Base-by-base conservation (phyloP, 2,329 filamentous ascomycete species). In the Fusarium piperis region DNA sequence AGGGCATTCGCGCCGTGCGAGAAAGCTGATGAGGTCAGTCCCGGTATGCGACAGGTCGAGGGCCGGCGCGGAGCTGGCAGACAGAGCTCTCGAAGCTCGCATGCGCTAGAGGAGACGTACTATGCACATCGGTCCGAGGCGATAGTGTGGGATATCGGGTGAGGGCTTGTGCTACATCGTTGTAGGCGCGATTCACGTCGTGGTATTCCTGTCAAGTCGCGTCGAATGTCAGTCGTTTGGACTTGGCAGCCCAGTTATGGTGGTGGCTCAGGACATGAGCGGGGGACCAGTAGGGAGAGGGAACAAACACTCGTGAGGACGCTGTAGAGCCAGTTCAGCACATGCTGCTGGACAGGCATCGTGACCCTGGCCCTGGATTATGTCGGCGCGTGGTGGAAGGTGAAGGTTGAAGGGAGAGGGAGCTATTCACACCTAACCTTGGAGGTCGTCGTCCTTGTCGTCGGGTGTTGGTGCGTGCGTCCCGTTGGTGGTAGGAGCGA, bases 261-360 rank as follows among this genome's bases (percentile, higher is more conserved):
- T 13, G 38, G 18, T 23, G 23, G 13, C 35, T 41, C 20, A 39
- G 38, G 33, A 48, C 53, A 58, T 26, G 53, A 65, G 66, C 62
- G 67, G 59, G 64, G 66, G 20, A 52, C 46, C 11, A 44, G 15
- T 10, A 35, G 68, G 28, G 65, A 36, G 38, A 20, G 41, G 51
- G 18, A 28, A 75, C 85, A 55, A 83, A 94, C 93, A 77, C 91
- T 93, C 44, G 92, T 93, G 65, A 98, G 84, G 62, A 97, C 92
- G 83, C 93, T 96, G 83, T 97, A 97, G 7, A 98, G 90, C 95
- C 95, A 98, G 83, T 94, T 95, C 78, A 98, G 87, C 68, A 97
- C 92, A 83, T 94, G 93, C 82, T 97, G 94, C 77, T 94, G 92
- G 79, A 97, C 93, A 76, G 91, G 90, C 87, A 90, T 90, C 66